Evolutionary conservation across 768 basidiomycete genomes (phyloP).

Genomic region (Trichaptum fuscoviolaceum): DNA sequence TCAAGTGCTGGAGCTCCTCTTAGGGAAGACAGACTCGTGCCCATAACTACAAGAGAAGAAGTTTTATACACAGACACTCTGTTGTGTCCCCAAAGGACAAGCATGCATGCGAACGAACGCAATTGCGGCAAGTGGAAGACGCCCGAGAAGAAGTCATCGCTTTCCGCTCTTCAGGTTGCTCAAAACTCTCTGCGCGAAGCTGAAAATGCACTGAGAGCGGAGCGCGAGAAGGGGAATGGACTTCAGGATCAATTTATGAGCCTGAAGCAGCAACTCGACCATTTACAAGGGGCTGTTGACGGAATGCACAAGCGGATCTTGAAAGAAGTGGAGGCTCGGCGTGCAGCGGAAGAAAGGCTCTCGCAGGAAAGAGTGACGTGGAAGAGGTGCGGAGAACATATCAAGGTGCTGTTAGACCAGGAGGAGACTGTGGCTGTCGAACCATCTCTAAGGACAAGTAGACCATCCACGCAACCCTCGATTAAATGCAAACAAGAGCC

Average conservation of each 20-base stretch:
- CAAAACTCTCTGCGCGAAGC: background rate
- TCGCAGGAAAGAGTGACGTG: background rate
- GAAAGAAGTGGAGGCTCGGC: background rate
- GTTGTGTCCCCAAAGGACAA: background rate
- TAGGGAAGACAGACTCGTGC: no score
- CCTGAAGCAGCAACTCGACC: background rate
- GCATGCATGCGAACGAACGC: background rate
- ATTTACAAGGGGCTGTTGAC: background rate
- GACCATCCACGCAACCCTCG: background rate
- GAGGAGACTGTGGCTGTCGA: background rate
- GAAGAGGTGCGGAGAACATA: background rate
- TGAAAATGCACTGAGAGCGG: background rate
- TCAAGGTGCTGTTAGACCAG: background rate
- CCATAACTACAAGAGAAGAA: no score
- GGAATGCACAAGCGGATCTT: background rate
- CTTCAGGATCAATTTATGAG: background rate
- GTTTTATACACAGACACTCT: background rate
- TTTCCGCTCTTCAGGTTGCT: background rate
- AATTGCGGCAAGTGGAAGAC: background rate
- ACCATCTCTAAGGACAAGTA: background rate
- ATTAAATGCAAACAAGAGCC: background rate
- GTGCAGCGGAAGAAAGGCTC: background rate
- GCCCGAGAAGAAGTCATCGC: background rate
- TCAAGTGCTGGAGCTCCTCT: no score
- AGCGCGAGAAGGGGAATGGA: background rate